These are phyloP conservation scores for Sanguinoderma infundibulare DNA, from an alignment of 1,284 basidiomycete species.

Conservation along the genomic window DNA sequence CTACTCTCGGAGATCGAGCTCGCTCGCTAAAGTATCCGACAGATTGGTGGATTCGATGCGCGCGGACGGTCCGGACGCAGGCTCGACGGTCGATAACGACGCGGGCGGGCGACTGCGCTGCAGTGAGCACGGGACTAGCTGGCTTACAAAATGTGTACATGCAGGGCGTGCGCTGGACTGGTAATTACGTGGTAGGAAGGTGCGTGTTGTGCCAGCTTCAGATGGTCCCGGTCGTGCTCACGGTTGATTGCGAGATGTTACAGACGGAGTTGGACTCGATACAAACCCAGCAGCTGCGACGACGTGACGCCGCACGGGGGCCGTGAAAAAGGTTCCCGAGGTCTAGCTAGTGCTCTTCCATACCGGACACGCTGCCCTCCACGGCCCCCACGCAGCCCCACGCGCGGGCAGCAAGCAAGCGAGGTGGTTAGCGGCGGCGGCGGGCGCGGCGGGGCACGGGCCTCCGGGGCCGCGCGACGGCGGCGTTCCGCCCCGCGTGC, in stretches of 20 bases:
- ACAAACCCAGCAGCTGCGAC: not conserved
- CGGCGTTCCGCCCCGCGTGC: not conserved
- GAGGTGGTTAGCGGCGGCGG: not conserved
- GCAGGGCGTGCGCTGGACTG: too few relatives aligned
- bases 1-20: too few relatives aligned
- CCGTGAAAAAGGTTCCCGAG: not conserved
- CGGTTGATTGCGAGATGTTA: too few relatives aligned
- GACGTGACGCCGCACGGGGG: not conserved
- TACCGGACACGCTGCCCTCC: not conserved
- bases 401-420: not conserved
- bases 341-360: too few relatives aligned
- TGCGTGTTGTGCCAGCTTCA: not conserved
- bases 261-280: too few relatives aligned
- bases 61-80: not conserved
- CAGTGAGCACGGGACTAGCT: too few relatives aligned
- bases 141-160: too few relatives aligned
- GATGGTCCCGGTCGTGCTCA: not conserved
- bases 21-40: conserved; percentile 1
- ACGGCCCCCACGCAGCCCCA: too few relatives aligned
- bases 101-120: not conserved
- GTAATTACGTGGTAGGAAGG: too few relatives aligned
- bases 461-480: not conserved
- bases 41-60: not conserved
- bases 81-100: too few relatives aligned
- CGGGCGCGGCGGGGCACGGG: not conserved